A percentile compares a stretch with the other conserved stretches of the same genome.
Evolutionary conservation across 2,329 filamentous ascomycete species (phyloP).

Genomic region (Penicillium rolfsii): DNA sequence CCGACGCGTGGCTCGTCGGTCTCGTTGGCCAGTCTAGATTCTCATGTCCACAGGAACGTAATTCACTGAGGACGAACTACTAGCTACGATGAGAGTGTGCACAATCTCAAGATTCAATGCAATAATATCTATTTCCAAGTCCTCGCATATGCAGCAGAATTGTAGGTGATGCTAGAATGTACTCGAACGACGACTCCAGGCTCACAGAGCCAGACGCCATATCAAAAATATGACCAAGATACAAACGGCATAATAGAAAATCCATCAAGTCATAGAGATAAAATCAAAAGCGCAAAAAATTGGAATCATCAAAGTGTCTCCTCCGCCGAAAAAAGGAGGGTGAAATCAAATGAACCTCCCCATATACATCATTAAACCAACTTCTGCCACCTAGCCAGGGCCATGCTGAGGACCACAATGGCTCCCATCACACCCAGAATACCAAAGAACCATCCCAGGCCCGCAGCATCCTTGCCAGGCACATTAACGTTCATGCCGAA

Average conservation of each 20-base stretch:
- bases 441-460: constrained; percentile 54
- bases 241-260: not conserved
- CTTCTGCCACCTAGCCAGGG: constrained; percentile 46
- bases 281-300: not conserved
- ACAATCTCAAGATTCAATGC: not conserved
- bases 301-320: constrained; percentile 11
- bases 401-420: constrained; percentile 45
- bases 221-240: not conserved
- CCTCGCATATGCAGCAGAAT: not conserved
- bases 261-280: not conserved
- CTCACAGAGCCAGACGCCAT: not conserved
- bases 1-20: not conserved
- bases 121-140: not conserved
- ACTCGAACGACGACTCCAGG: not conserved
- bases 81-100: too few relatives aligned
- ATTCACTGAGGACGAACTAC: not conserved
- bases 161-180: not conserved
- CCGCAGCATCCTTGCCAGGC: constrained; percentile 42
- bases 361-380: constrained; percentile 40
- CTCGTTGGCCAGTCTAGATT: not conserved
- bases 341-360: not conserved
- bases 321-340: not conserved
- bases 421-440: constrained; percentile 51
- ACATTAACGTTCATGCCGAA: constrained; percentile 58
- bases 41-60: not conserved